These are phyloP conservation scores for Thalassiosira sp. DNA, from an alignment of 352 stramenopile genomes.

Conservation along the genomic window DNA sequence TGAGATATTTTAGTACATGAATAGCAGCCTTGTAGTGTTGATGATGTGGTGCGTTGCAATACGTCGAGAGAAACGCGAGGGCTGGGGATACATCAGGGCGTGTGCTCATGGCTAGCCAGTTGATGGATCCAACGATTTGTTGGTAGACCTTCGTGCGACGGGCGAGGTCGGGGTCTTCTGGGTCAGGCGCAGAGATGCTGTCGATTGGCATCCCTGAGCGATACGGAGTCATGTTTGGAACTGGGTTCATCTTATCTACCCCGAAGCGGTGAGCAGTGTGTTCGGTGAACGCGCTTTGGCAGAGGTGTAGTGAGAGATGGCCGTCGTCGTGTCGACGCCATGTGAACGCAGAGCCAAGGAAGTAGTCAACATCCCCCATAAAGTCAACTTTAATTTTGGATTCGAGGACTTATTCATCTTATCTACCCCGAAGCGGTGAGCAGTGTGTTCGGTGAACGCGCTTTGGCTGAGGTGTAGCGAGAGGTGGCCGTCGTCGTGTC, in stretches of 20 bases:
- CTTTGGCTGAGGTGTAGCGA: conserved; percentile 25
- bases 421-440: conserved; percentile 9
- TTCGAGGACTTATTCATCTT: not conserved
- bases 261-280: conserved; percentile 10
- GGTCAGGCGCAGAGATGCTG: not conserved
- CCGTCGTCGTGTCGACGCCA: conserved; percentile 9
- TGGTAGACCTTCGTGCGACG: conserved; percentile 4
- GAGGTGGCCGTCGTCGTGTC: conserved; percentile 8
- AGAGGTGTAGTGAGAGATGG: conserved; percentile 18
- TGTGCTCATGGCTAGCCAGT: conserved; percentile 1
- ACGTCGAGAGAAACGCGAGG: conserved; percentile 7
- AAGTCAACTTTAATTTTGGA: not conserved
- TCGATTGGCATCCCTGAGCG: conserved; percentile 28
- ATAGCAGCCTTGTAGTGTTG: conserved; percentile 5
- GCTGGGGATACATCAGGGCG: not conserved
- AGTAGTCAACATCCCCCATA: not conserved
- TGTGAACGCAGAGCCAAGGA: conserved; percentile 23
- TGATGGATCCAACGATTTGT: conserved; percentile 6
- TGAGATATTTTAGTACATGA: conserved; percentile 7
- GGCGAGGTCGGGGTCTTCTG: not conserved
- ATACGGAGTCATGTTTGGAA: conserved; percentile 30
- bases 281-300: conserved; percentile 25
- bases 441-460: conserved; percentile 14
- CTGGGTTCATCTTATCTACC: not conserved
- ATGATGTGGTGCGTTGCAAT: conserved; percentile 2